Evolutionary conservation across 768 basidiomycete genomes (phyloP).

Genomic region (Rubroboletus pulcherrimus): DNA sequence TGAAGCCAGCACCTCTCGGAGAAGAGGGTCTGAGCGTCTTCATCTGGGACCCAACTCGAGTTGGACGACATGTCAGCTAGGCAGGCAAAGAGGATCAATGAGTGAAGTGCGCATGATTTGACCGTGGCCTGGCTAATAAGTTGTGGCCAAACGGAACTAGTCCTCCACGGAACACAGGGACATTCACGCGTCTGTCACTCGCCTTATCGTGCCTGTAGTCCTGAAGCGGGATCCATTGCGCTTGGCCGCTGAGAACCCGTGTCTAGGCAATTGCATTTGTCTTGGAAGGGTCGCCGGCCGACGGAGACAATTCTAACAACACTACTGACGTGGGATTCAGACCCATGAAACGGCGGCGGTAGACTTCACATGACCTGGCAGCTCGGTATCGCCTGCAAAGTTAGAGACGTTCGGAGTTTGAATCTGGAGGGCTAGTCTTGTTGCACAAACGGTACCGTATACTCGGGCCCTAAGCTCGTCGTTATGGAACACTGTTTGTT

Average conservation of each 20-base stretch:
- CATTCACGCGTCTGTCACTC: background rate
- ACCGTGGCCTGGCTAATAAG: background rate
- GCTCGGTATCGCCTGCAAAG: background rate
- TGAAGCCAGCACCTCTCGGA: background rate
- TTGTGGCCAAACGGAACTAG: background rate
- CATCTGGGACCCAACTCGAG: conserved; percentile 17
- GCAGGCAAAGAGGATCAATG: background rate
- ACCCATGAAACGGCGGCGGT: background rate
- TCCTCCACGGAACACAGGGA: background rate
- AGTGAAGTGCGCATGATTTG: background rate
- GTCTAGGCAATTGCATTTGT: background rate
- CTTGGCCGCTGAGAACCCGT: background rate
- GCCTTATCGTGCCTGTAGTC: background rate
- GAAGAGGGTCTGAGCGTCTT: background rate
- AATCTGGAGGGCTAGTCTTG: too few relatives aligned
- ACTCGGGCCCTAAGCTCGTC: background rate
- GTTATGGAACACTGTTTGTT: background rate
- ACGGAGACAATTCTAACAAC: background rate
- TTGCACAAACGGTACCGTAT: background rate
- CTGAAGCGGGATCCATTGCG: background rate
- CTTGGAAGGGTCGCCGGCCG: background rate
- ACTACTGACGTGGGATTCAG: background rate
- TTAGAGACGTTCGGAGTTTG: background rate
- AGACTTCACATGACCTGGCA: too few relatives aligned
- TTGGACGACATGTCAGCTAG: conserved; percentile 9